Evolutionary conservation across 2,329 filamentous ascomycete genomes (phyloP), one percentile per base, ranked within the genome.

Genomic region (Alternaria atra): DNA sequence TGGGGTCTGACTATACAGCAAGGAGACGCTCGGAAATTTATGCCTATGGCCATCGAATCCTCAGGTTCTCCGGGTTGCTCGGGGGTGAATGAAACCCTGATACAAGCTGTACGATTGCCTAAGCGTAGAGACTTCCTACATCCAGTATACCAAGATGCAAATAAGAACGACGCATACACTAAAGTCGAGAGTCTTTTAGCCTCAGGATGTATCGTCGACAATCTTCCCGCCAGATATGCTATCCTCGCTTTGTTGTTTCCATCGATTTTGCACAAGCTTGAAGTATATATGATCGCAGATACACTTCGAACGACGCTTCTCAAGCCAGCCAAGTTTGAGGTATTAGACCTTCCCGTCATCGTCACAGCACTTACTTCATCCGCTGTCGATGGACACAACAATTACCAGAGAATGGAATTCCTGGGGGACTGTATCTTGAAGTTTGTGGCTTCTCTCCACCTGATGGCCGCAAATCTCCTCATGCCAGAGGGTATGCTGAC

Each of bases 361-460:
- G 74, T 88, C 1, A 89, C 87, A 9, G 93, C 94, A 1, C 89
- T 96, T 51, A 91, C 86, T 52, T 83, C 91, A 0, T 86, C 89
- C 0, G 83, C 83, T 1, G 88, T 91, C 0, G 73, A 77, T 2
- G 87, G 89, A 48, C 75, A 80, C 1, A 84, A 83, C 0, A 86
- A 97, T 65, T 97, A 97, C 73, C 91, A 98, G 70, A 84, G 91
- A 3, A 81, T 97, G 0, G 95, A 98, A 74, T 96, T 96, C 67
- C 80, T 97, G 0, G 95, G 95, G 0, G 94, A 98, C 71, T 89
- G 88, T 0, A 83, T 97, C 2, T 83, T 98, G 37, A 98, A 98
- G 71, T 86, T 90, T 58, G 87, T 87, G 47, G 84, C 90, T 0
- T 87, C 89, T 0, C 75, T 92, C 1, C 89, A 93, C 56, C 83